A percentile compares a stretch with the other conserved stretches of the same genome.
Evolutionary conservation across 139 green algal species (phyloP).

Genomic region (Tetraselmis chui): DNA sequence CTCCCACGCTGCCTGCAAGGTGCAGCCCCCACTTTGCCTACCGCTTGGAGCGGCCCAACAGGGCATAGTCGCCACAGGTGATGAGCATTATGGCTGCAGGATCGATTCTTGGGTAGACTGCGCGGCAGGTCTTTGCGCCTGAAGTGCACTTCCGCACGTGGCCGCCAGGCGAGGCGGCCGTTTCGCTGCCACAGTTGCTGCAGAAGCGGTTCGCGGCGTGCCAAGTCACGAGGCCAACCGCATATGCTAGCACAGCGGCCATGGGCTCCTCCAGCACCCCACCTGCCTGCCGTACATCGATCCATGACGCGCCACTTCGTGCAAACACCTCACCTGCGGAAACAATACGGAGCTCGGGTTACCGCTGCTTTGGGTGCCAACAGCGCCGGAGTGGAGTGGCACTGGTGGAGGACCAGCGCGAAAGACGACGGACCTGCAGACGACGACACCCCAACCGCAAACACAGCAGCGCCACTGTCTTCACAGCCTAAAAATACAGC

Average conservation of each 20-base stretch:
- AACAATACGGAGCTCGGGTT: too few relatives aligned
- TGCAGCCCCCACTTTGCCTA: too few relatives aligned
- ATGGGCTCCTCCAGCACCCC: slow-evolving; percentile 33
- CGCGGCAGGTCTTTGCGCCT: neutral
- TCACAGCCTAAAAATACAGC: neutral
- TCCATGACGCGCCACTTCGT: neutral
- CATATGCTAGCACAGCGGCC: slow-evolving; percentile 43
- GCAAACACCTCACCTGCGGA: neutral
- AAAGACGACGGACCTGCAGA: neutral
- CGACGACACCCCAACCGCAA: neutral
- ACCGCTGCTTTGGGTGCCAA: neutral
- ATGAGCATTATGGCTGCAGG: slow-evolving; percentile 70
- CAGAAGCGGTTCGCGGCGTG: slow-evolving; percentile 31
- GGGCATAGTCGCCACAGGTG: slow-evolving; percentile 37
- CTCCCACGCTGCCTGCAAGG: too few relatives aligned
- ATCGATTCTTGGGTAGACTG: slow-evolving; percentile 60
- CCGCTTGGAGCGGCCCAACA: slow-evolving; percentile 57
- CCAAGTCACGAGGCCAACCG: slow-evolving; percentile 39
- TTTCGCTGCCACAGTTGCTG: slow-evolving; percentile 17
- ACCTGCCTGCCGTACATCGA: slow-evolving; percentile 34
- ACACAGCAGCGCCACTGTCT: neutral
- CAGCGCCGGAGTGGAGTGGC: neutral
- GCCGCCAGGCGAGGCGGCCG: slow-evolving; percentile 1
- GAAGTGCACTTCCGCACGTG: slow-evolving; percentile 6
- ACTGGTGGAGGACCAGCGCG: neutral